Evolutionary conservation across 331 rosid species (phyloP), one percentile per base, ranked within the genome.

Genomic region (Malus hybrid): DNA sequence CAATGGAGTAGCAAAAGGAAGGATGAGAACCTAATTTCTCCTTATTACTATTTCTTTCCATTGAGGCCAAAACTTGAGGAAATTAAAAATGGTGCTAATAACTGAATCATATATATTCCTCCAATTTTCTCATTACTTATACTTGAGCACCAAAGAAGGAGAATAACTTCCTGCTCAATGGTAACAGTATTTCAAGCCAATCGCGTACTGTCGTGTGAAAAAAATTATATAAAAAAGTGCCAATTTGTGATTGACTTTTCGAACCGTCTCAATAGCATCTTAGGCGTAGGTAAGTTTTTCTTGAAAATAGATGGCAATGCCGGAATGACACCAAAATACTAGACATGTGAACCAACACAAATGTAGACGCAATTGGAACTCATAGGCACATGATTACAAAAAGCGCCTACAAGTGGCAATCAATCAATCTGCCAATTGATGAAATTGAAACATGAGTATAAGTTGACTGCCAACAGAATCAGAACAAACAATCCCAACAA

Each of bases 291-390:
- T 42, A 42, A 42, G 13, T 42, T 42, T 42, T 10, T 10, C 48
- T 42, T 10, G 48, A 42, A 10, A 42, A 42, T 10, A 11, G 48
- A 1, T 42, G 48, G 14, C 13, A 10, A 42, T 11, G 1, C 14
- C 14, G 1, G 48, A 42, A 42, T 10, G 48, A 42, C 14, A 42
- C 48, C 48, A 11, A 42, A 10, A 11, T 42, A 10, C 1, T 12
- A 56, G 54, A n/a, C 76, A 71, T 71, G 66, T 71, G 76, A 72
- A 56, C 76, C 65, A n/a, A 32, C 34, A 12, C 50, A 55, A 71
- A 12, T 10, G 64, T 28, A 71, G 65, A 71, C 75, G 75, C 75
- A 71, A 71, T 55, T 55, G n/a, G 33, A 71, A 18, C 52, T 71
- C 62, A n/a, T 48, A 31, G 14, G 32, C 75, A 71, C 75, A 55